Evolutionary conservation across 352 stramenopile species (phyloP).

Genomic region (Blastocystis sp.): DNA sequence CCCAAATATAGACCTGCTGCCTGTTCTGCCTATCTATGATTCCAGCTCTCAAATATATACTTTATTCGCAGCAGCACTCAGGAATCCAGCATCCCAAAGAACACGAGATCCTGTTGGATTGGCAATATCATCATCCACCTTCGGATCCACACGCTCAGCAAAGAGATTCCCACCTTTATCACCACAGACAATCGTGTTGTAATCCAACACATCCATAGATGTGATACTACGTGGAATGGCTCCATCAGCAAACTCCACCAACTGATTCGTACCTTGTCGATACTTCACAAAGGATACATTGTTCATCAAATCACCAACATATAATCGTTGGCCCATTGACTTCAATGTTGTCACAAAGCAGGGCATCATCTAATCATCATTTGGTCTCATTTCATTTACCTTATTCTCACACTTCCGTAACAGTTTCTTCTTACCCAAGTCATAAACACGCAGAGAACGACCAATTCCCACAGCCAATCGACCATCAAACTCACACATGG

Average conservation of each 20-base stretch:
- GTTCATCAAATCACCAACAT: constrained; percentile 77
- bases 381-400: constrained; percentile 64
- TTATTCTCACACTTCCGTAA: constrained; percentile 94
- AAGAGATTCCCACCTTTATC: constrained; percentile 99
- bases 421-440: constrained; percentile 92
- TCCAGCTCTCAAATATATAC: constrained; percentile 66
- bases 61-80: constrained; percentile 88
- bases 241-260: constrained; percentile 92
- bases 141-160: constrained; percentile 80
- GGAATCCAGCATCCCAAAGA: constrained; percentile 82
- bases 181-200: constrained; percentile 90
- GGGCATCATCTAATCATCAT: constrained; percentile 64
- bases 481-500: constrained; percentile 92
- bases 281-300: constrained; percentile 83
- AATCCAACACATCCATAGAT: constrained; percentile 81
- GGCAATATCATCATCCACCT: constrained; percentile 83
- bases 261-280: constrained; percentile 85
- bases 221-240: constrained; percentile 76
- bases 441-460: constrained; percentile 87
- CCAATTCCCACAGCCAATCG: constrained; percentile 91
- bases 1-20: constrained; percentile 91
- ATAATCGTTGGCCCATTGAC: constrained; percentile 85
- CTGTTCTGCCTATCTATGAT: constrained; percentile 70
- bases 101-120: constrained; percentile 88
- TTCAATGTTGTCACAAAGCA: constrained; percentile 85